phyloP scores from a whole-genome alignment of 208 protist species.

The Acanthamoeba castellanii region DNA sequence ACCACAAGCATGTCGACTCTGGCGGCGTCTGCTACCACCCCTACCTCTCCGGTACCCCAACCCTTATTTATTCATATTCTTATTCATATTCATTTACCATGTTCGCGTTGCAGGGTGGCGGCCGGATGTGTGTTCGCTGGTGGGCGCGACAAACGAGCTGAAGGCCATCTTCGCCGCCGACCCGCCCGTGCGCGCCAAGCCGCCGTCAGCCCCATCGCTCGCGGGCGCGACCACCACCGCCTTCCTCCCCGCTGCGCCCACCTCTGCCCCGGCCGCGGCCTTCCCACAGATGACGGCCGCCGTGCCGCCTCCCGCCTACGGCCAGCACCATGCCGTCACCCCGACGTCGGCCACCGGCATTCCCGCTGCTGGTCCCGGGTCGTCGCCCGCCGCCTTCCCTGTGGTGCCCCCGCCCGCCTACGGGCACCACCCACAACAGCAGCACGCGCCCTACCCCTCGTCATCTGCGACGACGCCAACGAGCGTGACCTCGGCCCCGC shows the following conservation, averaged over 20 bases:
- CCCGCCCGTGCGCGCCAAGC: slow-evolving; percentile 28
- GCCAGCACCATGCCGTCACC: no score
- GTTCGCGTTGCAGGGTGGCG: slow-evolving; percentile 11
- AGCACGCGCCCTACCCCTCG: not conserved
- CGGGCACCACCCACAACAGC: no score
- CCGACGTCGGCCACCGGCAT: not conserved
- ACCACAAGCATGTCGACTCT: slow-evolving; percentile 48
- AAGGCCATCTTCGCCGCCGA: slow-evolving; percentile 25
- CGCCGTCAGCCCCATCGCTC: not conserved
- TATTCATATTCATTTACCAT: not conserved
- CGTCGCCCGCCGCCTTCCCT: not conserved
- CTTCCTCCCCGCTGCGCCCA: not conserved
- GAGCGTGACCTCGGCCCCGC: not conserved
- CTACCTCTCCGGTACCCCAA: not conserved
- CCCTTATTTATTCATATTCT: not conserved
- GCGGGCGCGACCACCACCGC: not conserved
- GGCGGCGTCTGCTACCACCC: slow-evolving; percentile 14
- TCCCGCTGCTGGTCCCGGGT: not conserved
- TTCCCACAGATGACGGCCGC: no score
- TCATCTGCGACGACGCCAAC: not conserved
- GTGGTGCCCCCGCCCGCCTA: not conserved
- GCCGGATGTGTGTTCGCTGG: not conserved
- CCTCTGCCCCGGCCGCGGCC: not conserved
- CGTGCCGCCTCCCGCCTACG: not conserved
- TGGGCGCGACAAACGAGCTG: not conserved